Base-by-base conservation (phyloP, 805 yeast genomes). In the Suhomyces kilbournensis region DNA sequence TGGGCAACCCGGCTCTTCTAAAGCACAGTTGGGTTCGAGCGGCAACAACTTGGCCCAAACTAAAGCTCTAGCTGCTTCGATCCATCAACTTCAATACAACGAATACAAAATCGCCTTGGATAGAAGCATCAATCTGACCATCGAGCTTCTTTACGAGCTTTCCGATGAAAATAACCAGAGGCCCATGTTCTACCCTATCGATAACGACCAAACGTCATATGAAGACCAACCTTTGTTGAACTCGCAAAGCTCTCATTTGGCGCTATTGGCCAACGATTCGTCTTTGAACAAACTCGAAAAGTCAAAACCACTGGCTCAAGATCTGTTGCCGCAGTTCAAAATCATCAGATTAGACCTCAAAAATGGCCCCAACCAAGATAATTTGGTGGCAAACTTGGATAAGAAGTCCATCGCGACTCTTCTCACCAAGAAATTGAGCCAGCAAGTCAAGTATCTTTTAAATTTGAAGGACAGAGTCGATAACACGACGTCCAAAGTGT, bases 401-500 rank as follows among this genome's bases (percentile, higher is more conserved):
- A 83, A 83, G 60, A 67, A 79, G 32, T 84, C 96, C 1, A 71
- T 89, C 22, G 83, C 96, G 0, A 79, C 83, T 45, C 69, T 93
- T 19, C 71, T 93, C 38, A 87, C 84, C 51, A 84, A 84, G 44
- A 88, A 88, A 61, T 76, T 93, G 19, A 60, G 73, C 10, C 85
- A 82, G 54, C 85, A 86, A 17, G 69, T 81, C 9, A 82, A 81
- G 57, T 97, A 92, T 64, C 71, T 93, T 47, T 61, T 71, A 7
- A 82, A 91, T 15, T 73, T 96, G 55, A 83, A 84, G 56, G 94
- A 86, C 47, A 80, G 99, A 59, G 85, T 94, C 14, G 94, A 87
- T 57, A 97, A 96, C 61, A 90, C 94, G 0, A 81, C 93, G 0
- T 92, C 98, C 2, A 93, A 93, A 61, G 97, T 94, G 1, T 84